These are phyloP conservation scores for Domatiomyces globalis DNA, from an alignment of 2,329 filamentous ascomycete genomes.

Conservation along the genomic window DNA sequence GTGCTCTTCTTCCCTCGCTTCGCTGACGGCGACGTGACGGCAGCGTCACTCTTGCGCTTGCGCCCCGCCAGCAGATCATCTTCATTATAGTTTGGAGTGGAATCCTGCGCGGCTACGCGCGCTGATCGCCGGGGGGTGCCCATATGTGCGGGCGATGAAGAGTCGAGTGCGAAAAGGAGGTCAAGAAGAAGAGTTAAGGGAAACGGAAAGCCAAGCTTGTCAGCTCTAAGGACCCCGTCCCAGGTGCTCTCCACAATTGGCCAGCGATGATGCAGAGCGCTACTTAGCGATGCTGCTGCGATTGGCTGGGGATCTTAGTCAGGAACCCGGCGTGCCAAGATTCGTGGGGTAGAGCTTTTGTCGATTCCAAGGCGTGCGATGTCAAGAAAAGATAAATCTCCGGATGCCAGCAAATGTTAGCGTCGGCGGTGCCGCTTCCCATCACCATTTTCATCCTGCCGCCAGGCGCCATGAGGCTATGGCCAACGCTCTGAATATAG, in stretches of 20 bases:
- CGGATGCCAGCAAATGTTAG: neutral
- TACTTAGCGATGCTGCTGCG: neutral
- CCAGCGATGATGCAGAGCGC: neutral
- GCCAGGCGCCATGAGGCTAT: neutral
- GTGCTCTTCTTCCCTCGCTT: slow-evolving; percentile 28
- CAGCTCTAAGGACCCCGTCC: neutral
- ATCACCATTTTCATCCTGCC: neutral
- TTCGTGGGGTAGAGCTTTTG: neutral
- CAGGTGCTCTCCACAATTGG: neutral
- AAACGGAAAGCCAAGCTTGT: neutral
- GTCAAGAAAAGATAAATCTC: neutral
- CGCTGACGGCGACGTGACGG: slow-evolving; percentile 11
- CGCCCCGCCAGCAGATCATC: slow-evolving; percentile 11
- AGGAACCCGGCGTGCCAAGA: neutral
- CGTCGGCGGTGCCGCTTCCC: neutral
- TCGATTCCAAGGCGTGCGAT: neutral
- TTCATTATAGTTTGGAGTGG: slow-evolving; percentile 1
- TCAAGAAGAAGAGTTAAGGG: neutral
- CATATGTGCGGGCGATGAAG: neutral
- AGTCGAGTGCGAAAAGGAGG: neutral
- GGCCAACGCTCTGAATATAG: too few relatives aligned
- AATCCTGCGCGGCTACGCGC: slow-evolving; percentile 29
- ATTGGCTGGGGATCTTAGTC: neutral
- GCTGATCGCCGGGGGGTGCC: slow-evolving; percentile 20
- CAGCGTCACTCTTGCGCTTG: slow-evolving; percentile 27